Base-by-base conservation (phyloP, 2,329 filamentous ascomycete species). In the Diaporthe nobilis region DNA sequence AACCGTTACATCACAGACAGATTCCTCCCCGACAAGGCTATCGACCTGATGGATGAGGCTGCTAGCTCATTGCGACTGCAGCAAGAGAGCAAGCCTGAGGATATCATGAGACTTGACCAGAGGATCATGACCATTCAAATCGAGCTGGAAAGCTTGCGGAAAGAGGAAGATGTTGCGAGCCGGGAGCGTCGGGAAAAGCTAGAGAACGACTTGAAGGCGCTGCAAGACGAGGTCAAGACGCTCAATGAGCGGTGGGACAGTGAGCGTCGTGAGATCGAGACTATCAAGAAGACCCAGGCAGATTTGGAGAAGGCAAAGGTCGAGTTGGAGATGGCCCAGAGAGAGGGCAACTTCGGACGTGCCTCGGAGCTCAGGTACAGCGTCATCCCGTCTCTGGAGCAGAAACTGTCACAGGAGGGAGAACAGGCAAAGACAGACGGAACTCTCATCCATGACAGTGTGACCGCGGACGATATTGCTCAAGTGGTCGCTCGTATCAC, bases 101-200 rank as follows among this genome's bases (percentile, higher is more conserved):
- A 96, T 12, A 98, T 99, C 47, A 95, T 97, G 86, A 92, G 94
- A 70, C 90, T 98, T 1, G 96, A 98, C 81, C 94, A 97, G 77
- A 95, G 96, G 81, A 98, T 98, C 76, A 97, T 98, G 91, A 98
- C 96, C 0, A 95, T 98, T 20, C 96, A 98, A 82, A 98, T 99
- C 77, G 96, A 99, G 83, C 89, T 98, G 0, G 97, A 98, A 82
- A 98, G 95, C 77, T 86, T 99, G 57, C 91, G 96, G 70, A 98
- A 98, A 81, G 97, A 99, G 83, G 98, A 93, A 15, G 97, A 99
- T 79, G 89, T 98, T 67, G 93, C 94, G 25, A 98, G 95, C 82
- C 93, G 92, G 79, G 97, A 98, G 84, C 92, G 97, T 25, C 90
- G 95, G 31, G 94, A 97, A 80, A 96, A 96, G 81, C 90, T 98